These are phyloP conservation scores for Naumovozyma baii DNA, from an alignment of 805 yeast genomes.

Conservation along the genomic window DNA sequence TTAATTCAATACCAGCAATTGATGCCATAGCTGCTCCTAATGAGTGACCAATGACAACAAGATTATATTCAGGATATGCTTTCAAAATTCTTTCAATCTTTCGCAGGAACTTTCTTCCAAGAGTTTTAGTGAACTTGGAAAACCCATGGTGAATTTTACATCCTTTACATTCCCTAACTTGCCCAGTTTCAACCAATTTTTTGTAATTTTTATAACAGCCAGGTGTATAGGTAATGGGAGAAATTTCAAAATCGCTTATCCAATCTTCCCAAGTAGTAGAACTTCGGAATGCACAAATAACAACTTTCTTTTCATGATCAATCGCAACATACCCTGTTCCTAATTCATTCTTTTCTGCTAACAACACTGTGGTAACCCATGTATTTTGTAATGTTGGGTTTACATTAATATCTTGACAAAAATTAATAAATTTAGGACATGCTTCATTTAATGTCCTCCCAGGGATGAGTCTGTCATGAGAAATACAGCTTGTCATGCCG, in stretches of 20 bases:
- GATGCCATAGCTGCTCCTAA: conserved; percentile 65
- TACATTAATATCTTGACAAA: conserved; percentile 22
- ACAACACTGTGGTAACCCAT: conserved; percentile 33
- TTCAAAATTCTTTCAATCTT: conserved; percentile 29
- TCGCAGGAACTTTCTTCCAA: conserved; percentile 33
- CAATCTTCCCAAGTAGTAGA: conserved; percentile 53
- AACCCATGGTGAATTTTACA: conserved; percentile 64
- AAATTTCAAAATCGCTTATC: conserved; percentile 45
- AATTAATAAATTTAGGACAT: conserved; percentile 26
- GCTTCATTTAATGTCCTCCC: conserved; percentile 24
- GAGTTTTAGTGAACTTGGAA: conserved; percentile 36
- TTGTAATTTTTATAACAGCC: conserved; percentile 23
- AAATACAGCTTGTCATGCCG: conserved; percentile 31
- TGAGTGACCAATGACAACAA: conserved; percentile 64
- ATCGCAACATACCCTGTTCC: conserved; percentile 49
- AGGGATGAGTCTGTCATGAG: conserved; percentile 11
- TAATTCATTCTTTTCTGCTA: conserved; percentile 36
- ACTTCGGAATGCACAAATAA: conserved; percentile 53
- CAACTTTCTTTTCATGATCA: conserved; percentile 36
- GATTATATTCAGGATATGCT: conserved; percentile 38
- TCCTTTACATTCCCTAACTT: conserved; percentile 33
- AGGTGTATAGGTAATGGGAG: conserved; percentile 42
- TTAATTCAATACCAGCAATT: conserved; percentile 53
- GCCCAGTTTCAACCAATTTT: conserved; percentile 16
- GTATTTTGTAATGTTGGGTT: conserved; percentile 25